Conservation (phyloP, 345 rosid genomes). For the Nasturtium officinale region DNA sequence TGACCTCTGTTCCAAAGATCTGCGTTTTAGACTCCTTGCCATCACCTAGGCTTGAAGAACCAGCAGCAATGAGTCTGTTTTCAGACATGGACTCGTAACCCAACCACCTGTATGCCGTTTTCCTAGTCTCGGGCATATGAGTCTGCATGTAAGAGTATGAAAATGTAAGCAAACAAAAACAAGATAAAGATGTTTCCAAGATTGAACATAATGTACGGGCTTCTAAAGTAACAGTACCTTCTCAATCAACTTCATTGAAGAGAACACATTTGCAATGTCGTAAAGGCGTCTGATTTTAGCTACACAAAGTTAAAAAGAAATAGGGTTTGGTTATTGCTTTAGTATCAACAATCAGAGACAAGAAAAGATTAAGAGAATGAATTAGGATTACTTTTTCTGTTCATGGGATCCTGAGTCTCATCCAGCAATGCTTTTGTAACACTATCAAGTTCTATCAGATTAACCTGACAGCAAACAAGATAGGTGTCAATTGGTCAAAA, state of each 20-base stretch:
- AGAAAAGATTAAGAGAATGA: slow-evolving; percentile 14
- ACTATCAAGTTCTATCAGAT: slow-evolving; percentile 66
- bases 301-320: slow-evolving; percentile 44
- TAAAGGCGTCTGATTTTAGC: slow-evolving; percentile 83
- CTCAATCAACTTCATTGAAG: slow-evolving; percentile 74
- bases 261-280: slow-evolving; percentile 83
- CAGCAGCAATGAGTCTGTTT: slow-evolving; percentile 23
- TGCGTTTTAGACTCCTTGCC: slow-evolving; percentile 57
- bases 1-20: slow-evolving; percentile 63
- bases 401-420: slow-evolving; percentile 53
- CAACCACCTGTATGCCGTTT: slow-evolving; percentile 81
- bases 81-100: slow-evolving; percentile 54
- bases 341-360: background rate
- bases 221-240: slow-evolving; percentile 52
- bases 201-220: background rate
- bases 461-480: slow-evolving; percentile 47
- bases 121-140: slow-evolving; percentile 67
- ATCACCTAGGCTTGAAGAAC: slow-evolving; percentile 30
- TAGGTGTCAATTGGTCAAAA: slow-evolving; percentile 8
- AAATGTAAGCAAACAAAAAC: slow-evolving; percentile 21
- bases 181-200: slow-evolving; percentile 3
- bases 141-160: slow-evolving; percentile 51
- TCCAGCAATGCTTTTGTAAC: slow-evolving; percentile 68
- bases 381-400: slow-evolving; percentile 63
- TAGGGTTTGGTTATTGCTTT: slow-evolving; percentile 26